Evolutionary conservation across 495 filamentous ascomycete genomes (phyloP).

Genomic region (Penicillium steckii): DNA sequence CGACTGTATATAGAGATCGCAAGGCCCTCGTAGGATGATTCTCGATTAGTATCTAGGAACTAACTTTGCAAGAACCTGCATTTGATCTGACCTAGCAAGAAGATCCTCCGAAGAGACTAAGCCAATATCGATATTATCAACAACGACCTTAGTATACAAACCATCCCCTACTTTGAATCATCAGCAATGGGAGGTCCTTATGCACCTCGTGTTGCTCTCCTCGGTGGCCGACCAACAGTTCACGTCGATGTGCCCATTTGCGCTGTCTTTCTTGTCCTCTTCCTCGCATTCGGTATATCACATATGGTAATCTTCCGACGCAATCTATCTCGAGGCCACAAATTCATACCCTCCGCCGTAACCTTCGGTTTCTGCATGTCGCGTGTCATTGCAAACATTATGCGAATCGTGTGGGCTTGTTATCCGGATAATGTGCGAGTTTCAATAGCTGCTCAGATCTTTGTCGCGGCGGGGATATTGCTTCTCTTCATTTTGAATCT

Average conservation of each 20-base stretch:
- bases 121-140: too few species aligned
- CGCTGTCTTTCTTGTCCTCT: conserved; percentile 64
- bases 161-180: neutral
- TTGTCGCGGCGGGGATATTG: conserved; percentile 74
- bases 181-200: conserved; percentile 38
- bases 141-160: too few species aligned
- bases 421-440: conserved; percentile 47
- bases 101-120: too few species aligned
- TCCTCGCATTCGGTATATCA: conserved; percentile 52
- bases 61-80: too few species aligned
- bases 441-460: conserved; percentile 69
- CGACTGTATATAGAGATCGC: too few species aligned
- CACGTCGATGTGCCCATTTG: conserved; percentile 63
- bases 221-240: conserved; percentile 59
- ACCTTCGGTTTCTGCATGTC: conserved; percentile 80
- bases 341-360: conserved; percentile 68
- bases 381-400: conserved; percentile 58
- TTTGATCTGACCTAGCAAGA: too few species aligned
- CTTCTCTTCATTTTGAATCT: conserved; percentile 82
- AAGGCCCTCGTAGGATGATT: too few species aligned
- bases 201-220: conserved; percentile 41
- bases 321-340: conserved; percentile 59
- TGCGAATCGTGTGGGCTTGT: conserved; percentile 58
- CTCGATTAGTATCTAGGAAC: too few species aligned
- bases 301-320: conserved; percentile 66